A percentile compares a stretch with the other conserved stretches of the same genome.
Conservation (phyloP, 1,284 basidiomycete genomes). For the Rhodotorula sp. region DNA sequence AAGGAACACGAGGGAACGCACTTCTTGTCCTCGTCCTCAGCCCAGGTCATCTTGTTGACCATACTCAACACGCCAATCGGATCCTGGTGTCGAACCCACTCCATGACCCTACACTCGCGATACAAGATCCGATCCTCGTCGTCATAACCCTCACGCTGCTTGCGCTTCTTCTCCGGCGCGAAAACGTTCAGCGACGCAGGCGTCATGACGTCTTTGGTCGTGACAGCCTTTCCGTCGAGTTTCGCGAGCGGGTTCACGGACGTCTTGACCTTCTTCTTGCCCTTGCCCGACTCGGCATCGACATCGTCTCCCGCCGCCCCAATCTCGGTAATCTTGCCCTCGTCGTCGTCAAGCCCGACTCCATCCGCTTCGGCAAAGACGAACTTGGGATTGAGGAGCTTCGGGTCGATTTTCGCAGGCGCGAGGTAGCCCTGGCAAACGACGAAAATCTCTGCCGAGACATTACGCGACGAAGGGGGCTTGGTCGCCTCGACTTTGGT, state of each 20-base stretch:
- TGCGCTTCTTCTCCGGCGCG: constrained; percentile 92
- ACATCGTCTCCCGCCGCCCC: constrained; percentile 76
- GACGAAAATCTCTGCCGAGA: constrained; percentile 99
- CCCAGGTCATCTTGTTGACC: constrained; percentile 76
- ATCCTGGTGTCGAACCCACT: constrained; percentile 66
- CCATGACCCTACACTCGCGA: constrained; percentile 67
- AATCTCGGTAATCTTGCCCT: constrained; percentile 53
- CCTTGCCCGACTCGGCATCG: constrained; percentile 1
- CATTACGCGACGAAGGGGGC: constrained; percentile 96
- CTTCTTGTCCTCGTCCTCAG: constrained; percentile 78
- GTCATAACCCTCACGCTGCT: constrained; percentile 90
- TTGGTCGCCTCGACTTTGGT: constrained; percentile 97
- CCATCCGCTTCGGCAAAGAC: constrained; percentile 86
- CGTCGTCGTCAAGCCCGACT: constrained; percentile 7
- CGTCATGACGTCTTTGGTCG: constrained; percentile 54
- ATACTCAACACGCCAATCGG: constrained; percentile 78
- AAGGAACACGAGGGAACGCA: constrained; percentile 48
- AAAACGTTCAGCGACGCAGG: constrained; percentile 72
- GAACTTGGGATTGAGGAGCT: constrained; percentile 95
- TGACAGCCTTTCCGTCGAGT: constrained; percentile 21
- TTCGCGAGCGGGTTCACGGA: constrained; percentile 30
- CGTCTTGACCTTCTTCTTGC: constrained; percentile 1
- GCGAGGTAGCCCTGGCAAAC: constrained; percentile 94
- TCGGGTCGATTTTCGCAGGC: constrained; percentile 93
- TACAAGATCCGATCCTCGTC: constrained; percentile 93